Conservation (phyloP, 208 protist genomes). For the Leishmania amazonensis region DNA sequence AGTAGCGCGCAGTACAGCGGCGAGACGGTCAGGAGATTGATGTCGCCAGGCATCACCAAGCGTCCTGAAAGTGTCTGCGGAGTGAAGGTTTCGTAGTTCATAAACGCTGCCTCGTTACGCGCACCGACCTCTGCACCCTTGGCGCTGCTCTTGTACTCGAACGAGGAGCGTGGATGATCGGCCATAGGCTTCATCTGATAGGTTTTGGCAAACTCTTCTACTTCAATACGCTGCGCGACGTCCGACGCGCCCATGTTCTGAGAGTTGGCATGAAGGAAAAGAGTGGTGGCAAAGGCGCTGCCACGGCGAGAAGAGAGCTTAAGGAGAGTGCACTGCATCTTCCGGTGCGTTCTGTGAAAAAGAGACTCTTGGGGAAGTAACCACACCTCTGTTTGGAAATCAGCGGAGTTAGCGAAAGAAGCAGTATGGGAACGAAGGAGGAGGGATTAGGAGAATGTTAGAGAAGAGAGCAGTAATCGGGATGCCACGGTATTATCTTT, state of each 20-base stretch:
- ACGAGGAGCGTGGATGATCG: constrained; percentile 56
- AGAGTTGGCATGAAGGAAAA: constrained; percentile 29
- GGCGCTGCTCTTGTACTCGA: constrained; percentile 72
- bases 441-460: background rate
- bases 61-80: constrained; percentile 52
- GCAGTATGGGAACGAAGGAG: background rate
- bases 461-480: constrained; percentile 9
- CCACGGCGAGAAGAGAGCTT: constrained; percentile 31
- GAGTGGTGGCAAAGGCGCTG: constrained; percentile 31
- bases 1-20: constrained; percentile 71
- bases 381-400: background rate
- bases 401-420: background rate
- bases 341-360: constrained; percentile 9
- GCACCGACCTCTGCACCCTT: constrained; percentile 87
- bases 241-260: constrained; percentile 33
- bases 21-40: constrained; percentile 80
- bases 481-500: background rate
- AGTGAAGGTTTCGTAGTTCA: constrained; percentile 79
- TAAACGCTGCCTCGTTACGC: constrained; percentile 87
- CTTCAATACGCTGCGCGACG: constrained; percentile 35
- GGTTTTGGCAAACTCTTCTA: constrained; percentile 40
- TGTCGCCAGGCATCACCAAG: constrained; percentile 70
- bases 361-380: background rate
- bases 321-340: constrained; percentile 55
- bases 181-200: constrained; percentile 75